These are phyloP conservation scores for Lasiodiplodia sp. DNA, from an alignment of 2,329 filamentous ascomycete species.

Conservation along the genomic window DNA sequence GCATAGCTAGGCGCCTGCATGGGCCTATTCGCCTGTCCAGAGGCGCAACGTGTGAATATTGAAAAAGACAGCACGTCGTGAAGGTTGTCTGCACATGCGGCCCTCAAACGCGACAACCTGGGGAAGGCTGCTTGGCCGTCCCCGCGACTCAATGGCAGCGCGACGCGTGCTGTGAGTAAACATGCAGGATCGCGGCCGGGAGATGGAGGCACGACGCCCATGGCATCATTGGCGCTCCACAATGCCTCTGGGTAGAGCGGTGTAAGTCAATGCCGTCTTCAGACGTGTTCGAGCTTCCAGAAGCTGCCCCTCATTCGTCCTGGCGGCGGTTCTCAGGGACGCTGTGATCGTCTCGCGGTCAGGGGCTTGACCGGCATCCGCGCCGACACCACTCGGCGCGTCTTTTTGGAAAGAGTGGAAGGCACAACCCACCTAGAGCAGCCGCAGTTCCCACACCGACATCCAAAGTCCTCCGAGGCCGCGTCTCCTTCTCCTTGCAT, in stretches of 20 bases:
- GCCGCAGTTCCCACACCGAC: background rate
- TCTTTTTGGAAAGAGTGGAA: conserved; percentile 26
- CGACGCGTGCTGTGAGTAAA: background rate
- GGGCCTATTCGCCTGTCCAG: background rate
- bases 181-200: background rate
- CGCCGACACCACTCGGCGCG: conserved; percentile 28
- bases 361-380: conserved; percentile 25
- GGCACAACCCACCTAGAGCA: conserved; percentile 13
- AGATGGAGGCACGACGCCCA: background rate
- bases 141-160: background rate
- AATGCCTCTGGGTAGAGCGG: conserved; percentile 16
- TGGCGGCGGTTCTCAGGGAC: conserved; percentile 11
- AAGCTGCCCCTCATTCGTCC: conserved; percentile 20
- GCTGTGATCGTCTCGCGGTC: conserved; percentile 21
- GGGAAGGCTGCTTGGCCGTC: background rate
- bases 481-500: background rate
- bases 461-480: background rate
- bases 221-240: conserved; percentile 21
- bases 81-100: background rate
- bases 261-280: conserved; percentile 29
- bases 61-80: background rate
- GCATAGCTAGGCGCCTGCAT: conserved; percentile 8
- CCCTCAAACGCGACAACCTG: conserved; percentile 7
- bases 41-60: conserved; percentile 9
- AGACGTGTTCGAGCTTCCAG: conserved; percentile 25